Conservation (phyloP, 768 basidiomycete genomes). For the Amanita inopinata region DNA sequence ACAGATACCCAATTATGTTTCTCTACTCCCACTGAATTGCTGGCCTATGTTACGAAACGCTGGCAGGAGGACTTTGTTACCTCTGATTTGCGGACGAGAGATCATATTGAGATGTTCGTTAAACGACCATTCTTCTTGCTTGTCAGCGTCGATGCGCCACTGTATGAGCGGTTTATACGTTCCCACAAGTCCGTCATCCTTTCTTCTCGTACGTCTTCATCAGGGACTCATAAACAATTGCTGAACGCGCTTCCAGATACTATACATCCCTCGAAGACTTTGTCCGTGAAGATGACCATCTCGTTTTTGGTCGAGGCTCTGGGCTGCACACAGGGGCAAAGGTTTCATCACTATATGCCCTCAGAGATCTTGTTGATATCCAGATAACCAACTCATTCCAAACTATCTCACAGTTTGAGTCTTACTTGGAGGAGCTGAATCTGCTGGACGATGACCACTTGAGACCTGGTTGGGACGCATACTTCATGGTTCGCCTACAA, state of each 20-base stretch:
- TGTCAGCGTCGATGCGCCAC: slow-evolving; percentile 73
- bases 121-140: slow-evolving; percentile 90
- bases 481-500: slow-evolving; percentile 74
- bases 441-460: slow-evolving; percentile 65
- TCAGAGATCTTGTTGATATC: slow-evolving; percentile 47
- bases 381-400: slow-evolving; percentile 58
- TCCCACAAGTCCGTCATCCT: slow-evolving; percentile 33
- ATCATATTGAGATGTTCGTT: slow-evolving; percentile 56
- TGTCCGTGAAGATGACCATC: slow-evolving; percentile 57
- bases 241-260: background rate
- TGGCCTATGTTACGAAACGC: slow-evolving; percentile 68
- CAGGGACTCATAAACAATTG: background rate
- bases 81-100: slow-evolving; percentile 46
- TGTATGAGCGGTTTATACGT: slow-evolving; percentile 58
- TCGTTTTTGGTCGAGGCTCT: slow-evolving; percentile 44
- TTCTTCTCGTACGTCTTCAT: background rate
- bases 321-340: slow-evolving; percentile 8
- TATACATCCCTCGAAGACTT: slow-evolving; percentile 57
- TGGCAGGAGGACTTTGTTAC: slow-evolving; percentile 84
- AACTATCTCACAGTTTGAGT: slow-evolving; percentile 41
- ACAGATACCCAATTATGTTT: slow-evolving; percentile 26
- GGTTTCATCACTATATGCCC: slow-evolving; percentile 20
- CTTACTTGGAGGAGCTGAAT: slow-evolving; percentile 59
- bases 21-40: slow-evolving; percentile 38
- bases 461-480: slow-evolving; percentile 89